Evolutionary conservation across 352 stramenopile species (phyloP), one percentile per base, ranked within the genome.

Genomic region (Phytopythium delawarense): DNA sequence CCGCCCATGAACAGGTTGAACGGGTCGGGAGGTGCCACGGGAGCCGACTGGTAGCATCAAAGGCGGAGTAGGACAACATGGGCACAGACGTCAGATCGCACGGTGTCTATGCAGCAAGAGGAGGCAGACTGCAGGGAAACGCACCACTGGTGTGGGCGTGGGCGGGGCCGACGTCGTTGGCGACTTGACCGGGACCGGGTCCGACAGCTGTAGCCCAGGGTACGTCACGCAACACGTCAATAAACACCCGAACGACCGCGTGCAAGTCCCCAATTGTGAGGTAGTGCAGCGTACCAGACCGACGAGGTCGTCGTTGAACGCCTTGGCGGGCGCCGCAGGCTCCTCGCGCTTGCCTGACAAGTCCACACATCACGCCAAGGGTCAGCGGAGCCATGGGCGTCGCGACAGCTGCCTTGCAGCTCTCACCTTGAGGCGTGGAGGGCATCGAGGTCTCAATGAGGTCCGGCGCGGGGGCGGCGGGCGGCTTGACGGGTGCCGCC

Each of bases 261-360:
- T n/a, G 18, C 25, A 21, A 37, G 20, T 21, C 25, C 25, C 13
- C 25, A 28, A 28, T 20, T 18, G 16, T 18, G 28, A 21, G 37
- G 30, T 4, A 71, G 72, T 66, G 62, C 21, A 23, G 18, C 28
- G 25, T 23, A 94, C 84, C 63, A 94, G 72, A 2, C 85, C 85
- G 50, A 94, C 83, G 39, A 94, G 73, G 61, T 94, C 85, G 59
- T 94, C 77, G 34, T 94, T 91, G 58, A 92, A 92, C 9, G 74
- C 71, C 57, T 94, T 92, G 28, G 81, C 64, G 0, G 66, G 62
- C 20, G 69, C 59, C 20, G 64, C 57, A 0, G 74, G 46, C 18
- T 94, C 79, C 44, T 87, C 73, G 45, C 76, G 72, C 61, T 90
- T 87, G 15, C 66, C 80, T 91, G 34, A 40, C 23, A 59, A 12